These are phyloP conservation scores for Chlamydomonas reinhardtii DNA, from an alignment of 163 green algal genomes.

Conservation along the genomic window DNA sequence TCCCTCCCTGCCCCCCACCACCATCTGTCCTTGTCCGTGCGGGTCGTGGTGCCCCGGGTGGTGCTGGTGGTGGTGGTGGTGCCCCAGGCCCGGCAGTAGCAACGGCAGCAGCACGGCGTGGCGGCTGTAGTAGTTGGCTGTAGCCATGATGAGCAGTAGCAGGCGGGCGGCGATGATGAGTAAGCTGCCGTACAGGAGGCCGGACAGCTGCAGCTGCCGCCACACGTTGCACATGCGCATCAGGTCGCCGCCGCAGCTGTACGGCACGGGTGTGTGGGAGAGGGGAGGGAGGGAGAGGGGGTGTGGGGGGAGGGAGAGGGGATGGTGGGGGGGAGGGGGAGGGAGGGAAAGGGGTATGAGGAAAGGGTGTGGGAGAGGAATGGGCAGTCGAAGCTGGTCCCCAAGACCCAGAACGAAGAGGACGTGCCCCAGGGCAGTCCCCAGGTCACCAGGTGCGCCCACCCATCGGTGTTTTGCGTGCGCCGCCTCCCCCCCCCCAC, in stretches of 20 bases:
- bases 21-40: not conserved
- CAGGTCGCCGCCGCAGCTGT: slow-evolving; percentile 43
- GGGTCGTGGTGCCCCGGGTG: not conserved
- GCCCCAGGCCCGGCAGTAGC: not conserved
- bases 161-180: slow-evolving; percentile 48
- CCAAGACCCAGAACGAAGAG: too few relatives aligned
- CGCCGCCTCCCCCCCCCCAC: too few relatives aligned
- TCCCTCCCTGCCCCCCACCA: not conserved
- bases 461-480: too few relatives aligned
- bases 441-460: too few relatives aligned
- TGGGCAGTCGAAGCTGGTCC: too few relatives aligned
- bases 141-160: slow-evolving; percentile 46
- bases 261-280: too few relatives aligned
- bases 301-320: too few relatives aligned
- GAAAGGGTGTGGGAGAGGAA: too few relatives aligned
- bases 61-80: not conserved
- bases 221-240: slow-evolving; percentile 48
- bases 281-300: too few relatives aligned
- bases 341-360: too few relatives aligned
- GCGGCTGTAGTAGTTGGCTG: slow-evolving; percentile 44
- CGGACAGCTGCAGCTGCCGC: slow-evolving; percentile 41
- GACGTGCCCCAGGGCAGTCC: too few relatives aligned
- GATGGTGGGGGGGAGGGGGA: too few relatives aligned
- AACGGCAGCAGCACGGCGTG: slow-evolving; percentile 41
- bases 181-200: slow-evolving; percentile 38